These are phyloP conservation scores for Olyra latifolia DNA, from an alignment of 176 grass and related monocot genomes.

Conservation along the genomic window DNA sequence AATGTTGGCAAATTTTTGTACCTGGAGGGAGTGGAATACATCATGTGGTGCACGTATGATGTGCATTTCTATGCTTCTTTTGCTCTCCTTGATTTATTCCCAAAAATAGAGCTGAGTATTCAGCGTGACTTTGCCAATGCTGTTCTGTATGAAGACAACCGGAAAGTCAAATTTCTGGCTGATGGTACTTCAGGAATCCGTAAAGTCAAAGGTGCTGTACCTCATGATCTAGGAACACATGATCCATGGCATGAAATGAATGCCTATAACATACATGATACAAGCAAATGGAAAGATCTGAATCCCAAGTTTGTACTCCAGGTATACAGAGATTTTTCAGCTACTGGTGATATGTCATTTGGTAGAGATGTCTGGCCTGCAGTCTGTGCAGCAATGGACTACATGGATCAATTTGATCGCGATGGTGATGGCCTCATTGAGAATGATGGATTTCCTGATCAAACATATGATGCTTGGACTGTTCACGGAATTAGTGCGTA, in stretches of 20 bases:
- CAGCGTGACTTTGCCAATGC: constrained; percentile 94
- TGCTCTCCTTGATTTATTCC: constrained; percentile 92
- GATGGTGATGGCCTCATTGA: constrained; percentile 84
- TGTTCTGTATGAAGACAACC: constrained; percentile 77
- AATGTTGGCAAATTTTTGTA: constrained; percentile 97
- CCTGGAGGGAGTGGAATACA: constrained; percentile 95
- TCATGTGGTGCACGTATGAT: constrained; percentile 99
- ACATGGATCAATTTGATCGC: constrained; percentile 91
- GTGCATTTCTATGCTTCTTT: constrained; percentile 99
- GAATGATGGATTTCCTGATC: constrained; percentile 99
- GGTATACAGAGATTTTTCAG: constrained; percentile 92
- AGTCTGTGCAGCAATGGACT: constrained; percentile 83
- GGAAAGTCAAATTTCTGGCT: constrained; percentile 86
- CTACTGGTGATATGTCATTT: constrained; percentile 84
- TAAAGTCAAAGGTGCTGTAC: constrained; percentile 89
- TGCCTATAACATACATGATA: constrained; percentile 95
- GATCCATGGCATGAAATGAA: constrained; percentile 99
- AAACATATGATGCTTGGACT: constrained; percentile 99
- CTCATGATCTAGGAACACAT: constrained; percentile 95
- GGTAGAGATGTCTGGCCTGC: constrained; percentile 87
- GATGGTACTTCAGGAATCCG: constrained; percentile 81
- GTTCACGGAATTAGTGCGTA: constrained; percentile 93
- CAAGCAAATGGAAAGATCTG: constrained; percentile 99
- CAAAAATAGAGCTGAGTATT: constrained; percentile 91
- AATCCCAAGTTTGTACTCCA: constrained; percentile 98